These are phyloP conservation scores for Vachellia collinsii DNA, from an alignment of 306 rosid species.

Conservation along the genomic window DNA sequence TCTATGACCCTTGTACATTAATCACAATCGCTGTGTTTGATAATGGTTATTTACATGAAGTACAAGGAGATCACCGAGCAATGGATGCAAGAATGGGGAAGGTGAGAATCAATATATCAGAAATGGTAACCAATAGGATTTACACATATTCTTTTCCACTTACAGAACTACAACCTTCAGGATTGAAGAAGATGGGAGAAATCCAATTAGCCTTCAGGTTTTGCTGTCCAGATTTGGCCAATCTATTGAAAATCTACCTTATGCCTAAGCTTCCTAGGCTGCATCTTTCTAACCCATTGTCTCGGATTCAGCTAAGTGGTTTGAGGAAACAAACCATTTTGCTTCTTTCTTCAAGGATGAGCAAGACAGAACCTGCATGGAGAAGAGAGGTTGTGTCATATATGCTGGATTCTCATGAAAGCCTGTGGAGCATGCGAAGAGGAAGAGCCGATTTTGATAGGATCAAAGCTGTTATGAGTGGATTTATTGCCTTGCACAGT, in stretches of 20 bases:
- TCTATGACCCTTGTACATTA: conserved; percentile 44
- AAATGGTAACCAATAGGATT: conserved; percentile 4
- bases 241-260: conserved; percentile 23
- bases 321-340: conserved; percentile 38
- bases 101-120: conserved; percentile 42
- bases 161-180: conserved; percentile 41
- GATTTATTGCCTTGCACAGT: not conserved
- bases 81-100: conserved; percentile 43
- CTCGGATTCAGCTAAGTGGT: conserved; percentile 9
- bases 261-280: conserved; percentile 38
- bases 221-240: not conserved
- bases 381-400: conserved; percentile 43
- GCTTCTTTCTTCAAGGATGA: conserved; percentile 29
- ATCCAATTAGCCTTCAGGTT: conserved; percentile 46
- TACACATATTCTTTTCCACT: conserved; percentile 40
- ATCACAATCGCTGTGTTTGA: conserved; percentile 41
- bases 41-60: conserved; percentile 34
- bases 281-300: conserved; percentile 31
- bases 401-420: conserved; percentile 43
- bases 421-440: conserved; percentile 47
- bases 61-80: conserved; percentile 13
- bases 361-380: conserved; percentile 36
- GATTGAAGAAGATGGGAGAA: conserved; percentile 46
- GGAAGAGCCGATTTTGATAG: conserved; percentile 43
- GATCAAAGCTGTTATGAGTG: conserved; percentile 31